Conservation (phyloP, 2,329 filamentous ascomycete species). For the Diaporthe ampelina region DNA sequence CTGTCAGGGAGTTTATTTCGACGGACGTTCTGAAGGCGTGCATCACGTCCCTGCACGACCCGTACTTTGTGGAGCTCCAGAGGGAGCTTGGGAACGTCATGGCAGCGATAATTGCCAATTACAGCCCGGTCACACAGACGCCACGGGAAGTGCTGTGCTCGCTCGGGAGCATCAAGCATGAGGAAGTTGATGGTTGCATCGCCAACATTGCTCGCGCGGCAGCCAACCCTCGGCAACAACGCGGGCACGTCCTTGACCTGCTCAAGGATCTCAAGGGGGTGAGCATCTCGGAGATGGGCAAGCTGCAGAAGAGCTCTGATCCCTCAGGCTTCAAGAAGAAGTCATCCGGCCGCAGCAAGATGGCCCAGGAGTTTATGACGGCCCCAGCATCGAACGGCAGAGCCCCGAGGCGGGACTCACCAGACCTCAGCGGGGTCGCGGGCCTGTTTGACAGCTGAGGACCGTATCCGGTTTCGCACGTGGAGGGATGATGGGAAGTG, state of each 20-base stretch:
- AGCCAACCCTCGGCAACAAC: slow-evolving; percentile 79
- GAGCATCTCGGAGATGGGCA: slow-evolving; percentile 93
- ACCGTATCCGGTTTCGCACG: background rate
- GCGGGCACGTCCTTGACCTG: slow-evolving; percentile 85
- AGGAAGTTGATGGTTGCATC: slow-evolving; percentile 76
- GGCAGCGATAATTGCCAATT: slow-evolving; percentile 84
- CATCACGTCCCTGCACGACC: slow-evolving; percentile 91
- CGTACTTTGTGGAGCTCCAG: slow-evolving; percentile 96
- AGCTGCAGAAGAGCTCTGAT: slow-evolving; percentile 72
- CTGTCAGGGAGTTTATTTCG: slow-evolving; percentile 90
- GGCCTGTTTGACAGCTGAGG: slow-evolving; percentile 58
- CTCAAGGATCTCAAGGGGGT: slow-evolving; percentile 90
- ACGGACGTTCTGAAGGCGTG: slow-evolving; percentile 90
- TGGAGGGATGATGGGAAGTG: background rate
- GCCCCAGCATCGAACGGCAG: slow-evolving; percentile 55
- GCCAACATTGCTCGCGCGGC: slow-evolving; percentile 70
- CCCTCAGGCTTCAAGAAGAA: slow-evolving; percentile 38
- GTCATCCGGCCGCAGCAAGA: slow-evolving; percentile 61
- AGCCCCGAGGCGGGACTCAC: slow-evolving; percentile 50
- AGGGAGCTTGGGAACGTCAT: slow-evolving; percentile 92
- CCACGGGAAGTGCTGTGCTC: slow-evolving; percentile 83
- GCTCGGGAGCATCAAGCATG: slow-evolving; percentile 80
- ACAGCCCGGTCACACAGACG: slow-evolving; percentile 77
- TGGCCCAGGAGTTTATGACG: slow-evolving; percentile 78
- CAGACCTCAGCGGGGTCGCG: slow-evolving; percentile 69